Evolutionary conservation across 2,329 filamentous ascomycete species (phyloP).

Genomic region (Decorospora gaudefroyi): DNA sequence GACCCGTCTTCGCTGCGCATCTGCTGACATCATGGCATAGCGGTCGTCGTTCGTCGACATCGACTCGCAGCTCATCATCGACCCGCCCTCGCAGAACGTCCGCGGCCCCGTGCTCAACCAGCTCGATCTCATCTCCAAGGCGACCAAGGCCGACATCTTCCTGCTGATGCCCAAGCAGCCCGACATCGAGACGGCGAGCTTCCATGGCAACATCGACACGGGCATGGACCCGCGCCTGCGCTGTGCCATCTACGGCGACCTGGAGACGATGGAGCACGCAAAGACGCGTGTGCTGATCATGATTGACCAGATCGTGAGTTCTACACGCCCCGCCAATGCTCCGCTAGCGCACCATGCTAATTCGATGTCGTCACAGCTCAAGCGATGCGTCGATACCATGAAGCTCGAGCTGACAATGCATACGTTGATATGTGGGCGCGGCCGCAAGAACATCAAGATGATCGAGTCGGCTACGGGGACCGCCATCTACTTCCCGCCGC

Average conservation of each 20-base stretch:
- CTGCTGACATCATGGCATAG: constrained; percentile 56
- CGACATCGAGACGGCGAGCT: constrained; percentile 76
- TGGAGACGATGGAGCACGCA: constrained; percentile 92
- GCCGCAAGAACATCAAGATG: constrained; percentile 95
- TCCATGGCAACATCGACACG: constrained; percentile 73
- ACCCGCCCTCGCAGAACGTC: constrained; percentile 68
- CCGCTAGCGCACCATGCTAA: constrained; percentile 45
- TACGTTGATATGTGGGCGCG: constrained; percentile 88
- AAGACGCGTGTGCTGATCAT: constrained; percentile 96
- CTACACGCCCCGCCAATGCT: constrained; percentile 25
- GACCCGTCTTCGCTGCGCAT: constrained; percentile 18
- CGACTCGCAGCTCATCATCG: constrained; percentile 86
- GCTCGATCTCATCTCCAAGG: constrained; percentile 82
- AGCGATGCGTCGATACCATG: constrained; percentile 74
- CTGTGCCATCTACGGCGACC: constrained; percentile 92
- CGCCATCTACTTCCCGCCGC: constrained; percentile 95
- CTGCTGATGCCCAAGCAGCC: constrained; percentile 87
- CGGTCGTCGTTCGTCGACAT: constrained; percentile 92
- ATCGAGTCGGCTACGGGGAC: constrained; percentile 96
- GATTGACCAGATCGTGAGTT: constrained; percentile 86
- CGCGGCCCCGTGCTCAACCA: constrained; percentile 78
- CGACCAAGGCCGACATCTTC: constrained; percentile 96
- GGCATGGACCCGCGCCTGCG: constrained; percentile 86
- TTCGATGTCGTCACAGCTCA: constrained; percentile 58
- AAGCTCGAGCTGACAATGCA: constrained; percentile 86